Base-by-base conservation (phyloP, 2,329 filamentous ascomycete species). In the Tolypocladium album region DNA sequence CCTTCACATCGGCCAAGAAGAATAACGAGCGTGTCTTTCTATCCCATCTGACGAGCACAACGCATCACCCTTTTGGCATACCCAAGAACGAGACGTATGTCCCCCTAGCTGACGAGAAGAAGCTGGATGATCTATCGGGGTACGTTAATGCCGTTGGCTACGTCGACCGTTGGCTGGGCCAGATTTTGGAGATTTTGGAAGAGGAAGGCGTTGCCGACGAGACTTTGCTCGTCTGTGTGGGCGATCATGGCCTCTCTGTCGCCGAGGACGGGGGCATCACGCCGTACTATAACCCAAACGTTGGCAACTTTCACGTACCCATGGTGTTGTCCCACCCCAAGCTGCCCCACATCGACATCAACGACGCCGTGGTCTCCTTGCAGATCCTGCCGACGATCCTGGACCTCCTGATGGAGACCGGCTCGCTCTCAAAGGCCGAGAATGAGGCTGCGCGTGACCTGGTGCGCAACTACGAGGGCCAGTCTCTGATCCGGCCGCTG, bases 1-100 rank as follows among this genome's bases (percentile, higher is more conserved):
- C 67, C 17, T 72, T 74, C 27, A 60, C 60, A 1, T 61, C 63
- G 4, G 71, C 72, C 11, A 68, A 64, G 38, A 63, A 68, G 45
- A 67, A 67, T 0, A 65, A 73, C 17, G 67, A 72, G 47, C 66
- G 72, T 12, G 63, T 74, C 0, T 74, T 74, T 39, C 59, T 74
- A 1, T 69, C 71, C 1, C 72, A 74, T 60, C 59, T 74, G 3
- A 74, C 72, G 3, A 73, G 71, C 61, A 74, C 72, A 4, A 69
- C 67, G 2, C 72, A 74, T 58, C 71, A 74, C 52, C 68, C 70
- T 9, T 74, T 72, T 45, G 64, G 63, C 7, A 64, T 74, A 57
- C 71, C 71, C 11, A 65, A 64, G 5, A 66, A 64, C 0, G 71
- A 71, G 34, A 53, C 60, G 3, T 70, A 70, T 8, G 63, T 70